These are phyloP conservation scores for Raphanus raphanistrum DNA, from an alignment of 345 rosid genomes.

Conservation along the genomic window DNA sequence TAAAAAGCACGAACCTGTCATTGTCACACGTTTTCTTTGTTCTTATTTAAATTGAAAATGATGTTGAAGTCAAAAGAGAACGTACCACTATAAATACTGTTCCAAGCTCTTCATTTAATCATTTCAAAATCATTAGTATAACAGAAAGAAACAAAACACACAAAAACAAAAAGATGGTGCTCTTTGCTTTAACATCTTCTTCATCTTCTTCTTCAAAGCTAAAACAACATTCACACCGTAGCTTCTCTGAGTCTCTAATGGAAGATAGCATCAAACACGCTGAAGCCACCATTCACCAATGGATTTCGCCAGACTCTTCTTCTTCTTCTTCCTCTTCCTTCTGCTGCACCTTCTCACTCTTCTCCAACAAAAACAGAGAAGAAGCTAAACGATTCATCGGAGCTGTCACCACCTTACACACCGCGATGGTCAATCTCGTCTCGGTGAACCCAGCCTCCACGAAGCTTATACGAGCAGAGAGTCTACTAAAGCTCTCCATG, in stretches of 20 bases:
- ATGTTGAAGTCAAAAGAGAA: not conserved
- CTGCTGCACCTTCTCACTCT: conserved; percentile 38
- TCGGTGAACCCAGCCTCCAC: conserved; percentile 38
- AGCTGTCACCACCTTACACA: conserved; percentile 49
- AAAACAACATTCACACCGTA: conserved; percentile 32
- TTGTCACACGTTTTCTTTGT: conserved; percentile 28
- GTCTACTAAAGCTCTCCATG: conserved; percentile 61
- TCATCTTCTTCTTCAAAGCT: conserved; percentile 7
- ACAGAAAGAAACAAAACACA: not conserved
- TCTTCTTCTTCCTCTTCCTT: not conserved
- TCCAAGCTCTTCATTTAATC: not conserved
- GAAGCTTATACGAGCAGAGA: conserved; percentile 54
- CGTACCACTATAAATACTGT: conserved; percentile 18
- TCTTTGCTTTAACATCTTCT: conserved; percentile 10
- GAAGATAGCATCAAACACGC: conserved; percentile 53
- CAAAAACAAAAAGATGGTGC: conserved; percentile 9
- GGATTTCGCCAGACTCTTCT: conserved; percentile 34
- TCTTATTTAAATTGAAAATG: not conserved
- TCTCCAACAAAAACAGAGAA: conserved; percentile 42
- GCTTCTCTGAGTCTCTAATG: conserved; percentile 57
- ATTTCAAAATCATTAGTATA: not conserved
- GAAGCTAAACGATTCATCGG: conserved; percentile 56
- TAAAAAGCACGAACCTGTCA: not conserved
- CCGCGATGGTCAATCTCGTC: conserved; percentile 10
- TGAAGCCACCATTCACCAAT: conserved; percentile 42